Evolutionary conservation across 371 early-diverging fungal genomes (phyloP).

Genomic region (Haplosporangium sp.): DNA sequence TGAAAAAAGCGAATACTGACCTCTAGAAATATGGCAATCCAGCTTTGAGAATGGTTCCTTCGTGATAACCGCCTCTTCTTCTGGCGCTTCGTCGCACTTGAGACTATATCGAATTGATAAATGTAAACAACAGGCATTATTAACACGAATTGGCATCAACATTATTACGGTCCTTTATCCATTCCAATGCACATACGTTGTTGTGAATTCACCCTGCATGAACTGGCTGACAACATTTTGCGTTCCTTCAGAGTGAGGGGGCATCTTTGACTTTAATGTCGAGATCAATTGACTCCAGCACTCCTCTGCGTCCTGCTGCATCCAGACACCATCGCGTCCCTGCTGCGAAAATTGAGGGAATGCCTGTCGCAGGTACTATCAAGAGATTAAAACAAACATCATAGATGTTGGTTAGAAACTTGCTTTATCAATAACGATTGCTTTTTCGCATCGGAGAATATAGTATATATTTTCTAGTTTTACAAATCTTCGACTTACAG

Average conservation of each 20-base stretch:
- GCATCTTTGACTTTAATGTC: constrained; percentile 73
- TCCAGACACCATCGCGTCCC: constrained; percentile 74
- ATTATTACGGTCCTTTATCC: not conserved
- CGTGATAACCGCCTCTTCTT: constrained; percentile 72
- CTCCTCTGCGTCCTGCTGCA: constrained; percentile 99
- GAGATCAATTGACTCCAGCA: constrained; percentile 88
- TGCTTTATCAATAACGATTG: too few species aligned
- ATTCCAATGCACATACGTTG: constrained; percentile 56
- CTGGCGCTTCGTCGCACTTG: constrained; percentile 84
- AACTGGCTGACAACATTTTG: constrained; percentile 78
- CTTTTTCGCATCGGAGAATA: not conserved
- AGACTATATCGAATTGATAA: constrained; percentile 53
- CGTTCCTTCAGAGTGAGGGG: constrained; percentile 61
- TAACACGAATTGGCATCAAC: not conserved
- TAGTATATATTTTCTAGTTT: too few species aligned
- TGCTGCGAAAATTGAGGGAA: constrained; percentile 91
- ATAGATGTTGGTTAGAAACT: not conserved
- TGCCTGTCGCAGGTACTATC: constrained; percentile 75
- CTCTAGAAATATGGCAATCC: constrained; percentile 83
- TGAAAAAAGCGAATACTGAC: constrained; percentile 49
- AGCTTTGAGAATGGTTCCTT: constrained; percentile 83
- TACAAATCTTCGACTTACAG: constrained; percentile 57
- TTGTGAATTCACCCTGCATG: constrained; percentile 83
- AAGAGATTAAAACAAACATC: not conserved
- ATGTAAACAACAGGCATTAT: not conserved